Evolutionary conservation across 225 moss, liverwort and hornwort genomes (phyloP).

Genomic region (Pseudoscleropodium purum): DNA sequence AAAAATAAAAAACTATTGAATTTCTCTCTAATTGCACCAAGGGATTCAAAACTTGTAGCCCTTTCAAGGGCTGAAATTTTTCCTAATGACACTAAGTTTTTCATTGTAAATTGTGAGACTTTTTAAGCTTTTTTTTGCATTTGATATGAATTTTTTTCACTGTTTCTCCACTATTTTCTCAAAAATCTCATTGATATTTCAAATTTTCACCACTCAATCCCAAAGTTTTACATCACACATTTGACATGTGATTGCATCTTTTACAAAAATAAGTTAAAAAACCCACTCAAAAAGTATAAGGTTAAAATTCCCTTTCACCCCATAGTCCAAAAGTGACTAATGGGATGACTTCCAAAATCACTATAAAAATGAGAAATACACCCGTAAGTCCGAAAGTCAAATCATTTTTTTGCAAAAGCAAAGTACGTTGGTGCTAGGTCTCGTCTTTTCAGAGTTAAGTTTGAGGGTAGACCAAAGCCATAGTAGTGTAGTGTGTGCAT

Average conservation of each 20-base stretch:
- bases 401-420: neutral
- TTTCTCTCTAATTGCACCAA: no score
- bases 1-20: no score
- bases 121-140: neutral
- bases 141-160: neutral
- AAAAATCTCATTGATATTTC: neutral
- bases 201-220: no score
- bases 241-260: neutral
- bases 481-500: no score
- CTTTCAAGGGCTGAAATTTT: no score
- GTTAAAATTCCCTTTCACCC: neutral
- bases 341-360: neutral
- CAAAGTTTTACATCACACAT: neutral
- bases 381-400: neutral
- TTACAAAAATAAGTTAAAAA: neutral
- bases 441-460: neutral
- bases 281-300: no score
- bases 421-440: neutral
- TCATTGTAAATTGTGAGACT: neutral
- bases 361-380: neutral
- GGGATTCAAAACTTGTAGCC: no score
- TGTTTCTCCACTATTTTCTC: no score
- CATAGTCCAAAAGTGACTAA: accelerated
- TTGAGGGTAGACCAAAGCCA: neutral
- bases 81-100: neutral